A percentile compares a stretch with the other conserved stretches of the same genome.
Evolutionary conservation across 495 filamentous ascomycete species (phyloP).

Genomic region (Thermochaetoides thermophila): DNA sequence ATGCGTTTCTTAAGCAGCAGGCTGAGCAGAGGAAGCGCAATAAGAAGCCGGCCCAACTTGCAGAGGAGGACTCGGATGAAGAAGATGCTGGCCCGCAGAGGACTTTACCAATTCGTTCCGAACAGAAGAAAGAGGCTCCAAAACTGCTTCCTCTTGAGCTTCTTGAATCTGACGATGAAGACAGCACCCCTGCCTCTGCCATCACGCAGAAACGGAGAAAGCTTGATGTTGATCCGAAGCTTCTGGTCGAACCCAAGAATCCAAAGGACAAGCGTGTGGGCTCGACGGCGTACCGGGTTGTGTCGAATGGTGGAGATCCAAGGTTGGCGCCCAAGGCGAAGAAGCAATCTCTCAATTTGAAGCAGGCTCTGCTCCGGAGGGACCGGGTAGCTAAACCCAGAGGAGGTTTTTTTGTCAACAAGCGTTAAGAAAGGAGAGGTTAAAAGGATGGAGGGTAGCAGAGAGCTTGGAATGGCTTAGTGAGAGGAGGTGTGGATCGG

Average conservation of each 20-base stretch:
- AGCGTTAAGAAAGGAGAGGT: conserved; percentile 7
- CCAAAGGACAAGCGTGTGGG: conserved; percentile 25
- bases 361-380: conserved; percentile 24
- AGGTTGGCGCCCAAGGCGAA: conserved; percentile 26
- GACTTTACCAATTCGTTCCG: conserved; percentile 3
- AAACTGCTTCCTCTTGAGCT: conserved; percentile 31
- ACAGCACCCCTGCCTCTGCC: conserved; percentile 11
- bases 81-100: conserved; percentile 9
- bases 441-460: neutral
- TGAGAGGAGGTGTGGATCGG: conserved; percentile 1
- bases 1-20: conserved; percentile 30
- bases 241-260: conserved; percentile 14
- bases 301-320: conserved; percentile 15
- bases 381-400: conserved; percentile 14
- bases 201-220: conserved; percentile 22
- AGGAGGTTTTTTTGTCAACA: conserved; percentile 26
- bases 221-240: conserved; percentile 13
- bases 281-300: conserved; percentile 28
- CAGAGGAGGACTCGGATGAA: conserved; percentile 7
- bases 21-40: conserved; percentile 25
- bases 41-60: conserved; percentile 1
- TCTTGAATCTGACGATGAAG: conserved; percentile 30
- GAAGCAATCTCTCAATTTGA: conserved; percentile 17
- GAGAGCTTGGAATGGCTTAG: neutral
- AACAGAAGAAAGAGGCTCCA: conserved; percentile 22